Percentiles rank a stretch among this genome's conserved stretches.
Conservation (phyloP, 495 filamentous ascomycete species). For the Penicillium coffeae region DNA sequence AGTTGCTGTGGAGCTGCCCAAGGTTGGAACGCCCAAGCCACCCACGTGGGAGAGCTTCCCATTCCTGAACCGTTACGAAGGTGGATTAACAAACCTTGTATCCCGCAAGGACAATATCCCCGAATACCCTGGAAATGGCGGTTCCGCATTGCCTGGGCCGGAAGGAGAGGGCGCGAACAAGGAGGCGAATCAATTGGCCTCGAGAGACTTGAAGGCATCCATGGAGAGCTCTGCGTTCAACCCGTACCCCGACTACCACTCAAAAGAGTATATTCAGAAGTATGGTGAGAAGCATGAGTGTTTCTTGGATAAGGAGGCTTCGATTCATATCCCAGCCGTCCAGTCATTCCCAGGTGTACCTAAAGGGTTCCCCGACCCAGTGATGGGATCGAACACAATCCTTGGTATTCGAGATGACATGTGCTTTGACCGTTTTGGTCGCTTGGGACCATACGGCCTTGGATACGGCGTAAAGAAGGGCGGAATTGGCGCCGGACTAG, state of each 20-base stretch:
- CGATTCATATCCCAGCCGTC: conserved; percentile 60
- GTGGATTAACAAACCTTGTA: conserved; percentile 68
- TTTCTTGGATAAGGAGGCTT: conserved; percentile 63
- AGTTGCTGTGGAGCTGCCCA: conserved; percentile 52
- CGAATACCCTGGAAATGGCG: conserved; percentile 65
- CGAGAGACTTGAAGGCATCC: conserved; percentile 23
- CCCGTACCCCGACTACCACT: conserved; percentile 65
- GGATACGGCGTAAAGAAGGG: conserved; percentile 76
- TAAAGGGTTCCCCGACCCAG: conserved; percentile 74
- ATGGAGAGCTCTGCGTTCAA: conserved; percentile 57
- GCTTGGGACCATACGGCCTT: conserved; percentile 83
- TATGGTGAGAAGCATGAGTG: conserved; percentile 68
- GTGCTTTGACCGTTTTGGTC: conserved; percentile 90
- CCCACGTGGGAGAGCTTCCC: conserved; percentile 76
- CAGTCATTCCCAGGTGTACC: conserved; percentile 71
- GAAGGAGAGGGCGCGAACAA: conserved; percentile 7
- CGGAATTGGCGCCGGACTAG: conserved; percentile 74
- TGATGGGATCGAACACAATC: conserved; percentile 77
- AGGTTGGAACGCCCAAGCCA: conserved; percentile 53
- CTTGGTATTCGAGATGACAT: conserved; percentile 79
- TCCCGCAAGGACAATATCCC: conserved; percentile 58
- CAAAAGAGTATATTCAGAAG: conserved; percentile 52
- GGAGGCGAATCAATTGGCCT: conserved; percentile 23
- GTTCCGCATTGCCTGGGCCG: conserved; percentile 22
- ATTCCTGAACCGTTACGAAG: conserved; percentile 79